phyloP scores from a whole-genome alignment of 2,329 filamentous ascomycete species.

The Fusarium temperatum region DNA sequence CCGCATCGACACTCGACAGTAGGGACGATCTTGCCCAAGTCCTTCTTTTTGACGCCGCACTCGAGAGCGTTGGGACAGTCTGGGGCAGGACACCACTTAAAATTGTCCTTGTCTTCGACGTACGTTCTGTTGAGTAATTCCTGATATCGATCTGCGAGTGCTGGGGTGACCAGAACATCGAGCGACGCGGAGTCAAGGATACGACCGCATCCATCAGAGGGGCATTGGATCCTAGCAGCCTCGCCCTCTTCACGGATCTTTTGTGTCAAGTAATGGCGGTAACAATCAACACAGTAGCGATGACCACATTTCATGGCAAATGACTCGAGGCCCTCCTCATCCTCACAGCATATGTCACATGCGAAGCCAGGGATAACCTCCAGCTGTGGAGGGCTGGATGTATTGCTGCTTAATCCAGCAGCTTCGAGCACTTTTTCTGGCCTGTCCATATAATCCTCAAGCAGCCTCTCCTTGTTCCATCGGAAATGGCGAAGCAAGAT shows the following conservation, averaged over 20 bases:
- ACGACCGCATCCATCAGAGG: slow-evolving; percentile 84
- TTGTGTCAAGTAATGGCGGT: slow-evolving; percentile 86
- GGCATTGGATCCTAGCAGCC: slow-evolving; percentile 93
- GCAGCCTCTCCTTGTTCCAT: slow-evolving; percentile 96
- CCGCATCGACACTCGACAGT: slow-evolving; percentile 88
- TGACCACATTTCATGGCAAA: slow-evolving; percentile 97
- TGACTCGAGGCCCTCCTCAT: slow-evolving; percentile 77
- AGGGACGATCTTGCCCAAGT: slow-evolving; percentile 84
- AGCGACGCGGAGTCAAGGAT: slow-evolving; percentile 93
- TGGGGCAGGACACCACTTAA: slow-evolving; percentile 99
- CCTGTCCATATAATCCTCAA: slow-evolving; percentile 96
- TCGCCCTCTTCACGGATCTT: slow-evolving; percentile 97
- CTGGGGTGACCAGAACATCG: slow-evolving; percentile 73
- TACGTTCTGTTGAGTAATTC: slow-evolving; percentile 91
- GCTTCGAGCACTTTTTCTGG: slow-evolving; percentile 82
- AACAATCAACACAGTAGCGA: slow-evolving; percentile 92
- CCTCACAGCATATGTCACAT: slow-evolving; percentile 97
- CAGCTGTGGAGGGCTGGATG: slow-evolving; percentile 71
- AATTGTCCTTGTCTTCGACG: slow-evolving; percentile 93
- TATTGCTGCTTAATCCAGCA: slow-evolving; percentile 78
- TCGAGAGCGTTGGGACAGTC: slow-evolving; percentile 95
- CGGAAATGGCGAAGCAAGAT: slow-evolving; percentile 89
- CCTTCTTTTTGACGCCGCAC: slow-evolving; percentile 86
- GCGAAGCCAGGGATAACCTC: slow-evolving; percentile 78
- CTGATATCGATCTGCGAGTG: slow-evolving; percentile 74